phyloP scores from a whole-genome alignment of 768 basidiomycete genomes.

The Chalciporus chontae region DNA sequence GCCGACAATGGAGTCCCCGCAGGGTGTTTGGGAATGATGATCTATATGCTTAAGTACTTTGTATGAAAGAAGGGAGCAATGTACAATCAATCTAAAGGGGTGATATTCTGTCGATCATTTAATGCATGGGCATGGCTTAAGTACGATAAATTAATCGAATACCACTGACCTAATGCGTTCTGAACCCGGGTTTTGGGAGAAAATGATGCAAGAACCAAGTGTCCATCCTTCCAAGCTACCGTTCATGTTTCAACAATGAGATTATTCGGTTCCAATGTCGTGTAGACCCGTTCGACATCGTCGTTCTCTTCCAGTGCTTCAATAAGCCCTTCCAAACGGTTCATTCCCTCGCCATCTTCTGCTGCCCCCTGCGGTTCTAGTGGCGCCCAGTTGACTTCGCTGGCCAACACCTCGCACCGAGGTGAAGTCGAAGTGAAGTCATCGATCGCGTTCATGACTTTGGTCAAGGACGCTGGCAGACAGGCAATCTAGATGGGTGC shows the following conservation, averaged over 20 bases:
- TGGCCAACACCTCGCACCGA: slow-evolving; percentile 39
- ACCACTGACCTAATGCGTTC: neutral
- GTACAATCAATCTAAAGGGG: neutral
- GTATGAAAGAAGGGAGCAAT: neutral
- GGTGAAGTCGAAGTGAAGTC: slow-evolving; percentile 23
- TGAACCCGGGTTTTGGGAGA: neutral
- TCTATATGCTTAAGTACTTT: neutral
- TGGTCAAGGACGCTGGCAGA: slow-evolving; percentile 37
- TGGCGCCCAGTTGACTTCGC: slow-evolving; percentile 56
- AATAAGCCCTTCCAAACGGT: slow-evolving; percentile 42
- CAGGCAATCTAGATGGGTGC: slow-evolving; percentile 40
- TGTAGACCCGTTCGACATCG: slow-evolving; percentile 59
- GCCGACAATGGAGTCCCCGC: neutral
- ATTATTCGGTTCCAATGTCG: slow-evolving; percentile 39
- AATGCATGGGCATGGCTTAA: neutral
- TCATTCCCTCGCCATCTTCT: slow-evolving; percentile 36
- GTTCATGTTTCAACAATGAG: slow-evolving; percentile 18
- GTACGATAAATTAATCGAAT: neutral
- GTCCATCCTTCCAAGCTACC: no score
- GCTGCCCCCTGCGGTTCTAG: slow-evolving; percentile 35
- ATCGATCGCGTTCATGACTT: slow-evolving; percentile 35
- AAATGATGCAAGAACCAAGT: no score
- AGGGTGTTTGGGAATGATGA: neutral
- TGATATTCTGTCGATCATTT: no score
- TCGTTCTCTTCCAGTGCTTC: slow-evolving; percentile 53